phyloP scores from a whole-genome alignment of 257 asterid genomes.

The Gentiana dahurica region DNA sequence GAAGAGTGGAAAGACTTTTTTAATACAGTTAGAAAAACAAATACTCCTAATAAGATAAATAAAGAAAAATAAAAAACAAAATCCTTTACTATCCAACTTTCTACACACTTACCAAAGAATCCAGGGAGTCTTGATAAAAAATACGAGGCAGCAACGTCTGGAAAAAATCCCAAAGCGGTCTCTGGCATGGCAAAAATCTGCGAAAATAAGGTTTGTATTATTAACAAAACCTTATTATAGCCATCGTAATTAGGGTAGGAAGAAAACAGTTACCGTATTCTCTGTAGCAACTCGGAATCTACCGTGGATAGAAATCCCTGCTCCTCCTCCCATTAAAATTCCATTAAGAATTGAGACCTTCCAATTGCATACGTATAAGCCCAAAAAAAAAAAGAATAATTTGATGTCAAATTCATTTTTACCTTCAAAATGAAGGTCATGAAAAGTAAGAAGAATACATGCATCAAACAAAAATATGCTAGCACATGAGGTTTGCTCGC shows the following conservation, averaged over 20 bases:
- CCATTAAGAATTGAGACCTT: constrained; percentile 93
- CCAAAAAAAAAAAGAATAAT: background rate
- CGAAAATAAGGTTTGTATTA: constrained; percentile 92
- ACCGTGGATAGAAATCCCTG: constrained; percentile 80
- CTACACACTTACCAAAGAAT: constrained; percentile 51
- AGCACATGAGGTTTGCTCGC: constrained; percentile 76
- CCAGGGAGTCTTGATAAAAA: constrained; percentile 83
- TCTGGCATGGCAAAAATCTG: constrained; percentile 19
- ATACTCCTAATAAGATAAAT: too few relatives aligned
- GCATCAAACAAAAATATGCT: constrained; percentile 3
- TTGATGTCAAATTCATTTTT: background rate
- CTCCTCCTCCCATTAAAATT: constrained; percentile 98
- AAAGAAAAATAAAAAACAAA: too few relatives aligned
- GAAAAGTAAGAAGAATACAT: constrained; percentile 2
- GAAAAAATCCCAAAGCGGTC: constrained; percentile 8
- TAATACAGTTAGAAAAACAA: too few relatives aligned
- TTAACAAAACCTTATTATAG: constrained; percentile 64
- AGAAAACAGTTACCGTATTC: constrained; percentile 51
- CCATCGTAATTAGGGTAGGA: background rate
- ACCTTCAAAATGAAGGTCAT: background rate
- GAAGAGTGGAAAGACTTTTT: too few relatives aligned
- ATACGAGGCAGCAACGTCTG: constrained; percentile 85
- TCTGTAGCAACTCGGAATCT: constrained; percentile 89
- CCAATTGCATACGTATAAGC: background rate
- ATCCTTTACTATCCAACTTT: too few relatives aligned